A percentile compares a stretch with the other conserved stretches of the same genome.
phyloP scores from a whole-genome alignment of 2,329 filamentous ascomycete species.

The Penicillium rolfsii region DNA sequence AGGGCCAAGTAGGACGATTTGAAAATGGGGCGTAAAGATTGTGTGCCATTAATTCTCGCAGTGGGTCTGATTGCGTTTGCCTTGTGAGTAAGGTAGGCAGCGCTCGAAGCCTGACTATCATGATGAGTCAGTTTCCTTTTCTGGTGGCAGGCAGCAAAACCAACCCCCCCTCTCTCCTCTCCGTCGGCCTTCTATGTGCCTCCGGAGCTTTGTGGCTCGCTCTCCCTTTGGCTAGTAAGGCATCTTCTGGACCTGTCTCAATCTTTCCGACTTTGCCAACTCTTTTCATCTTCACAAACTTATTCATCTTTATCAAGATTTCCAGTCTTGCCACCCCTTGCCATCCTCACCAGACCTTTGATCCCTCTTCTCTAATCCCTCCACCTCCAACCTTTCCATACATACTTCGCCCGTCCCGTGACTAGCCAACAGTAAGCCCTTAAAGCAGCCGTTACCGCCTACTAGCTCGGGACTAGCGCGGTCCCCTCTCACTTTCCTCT shows the following conservation, averaged over 20 bases:
- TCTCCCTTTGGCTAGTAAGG: no score
- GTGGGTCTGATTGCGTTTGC: background rate
- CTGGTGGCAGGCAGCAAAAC: background rate
- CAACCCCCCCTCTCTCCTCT: no score
- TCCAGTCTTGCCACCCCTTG: background rate
- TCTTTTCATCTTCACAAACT: background rate
- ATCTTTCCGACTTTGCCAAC: background rate
- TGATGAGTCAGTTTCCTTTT: background rate
- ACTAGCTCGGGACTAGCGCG: slow-evolving; percentile 30
- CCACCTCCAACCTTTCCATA: background rate
- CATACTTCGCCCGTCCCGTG: background rate
- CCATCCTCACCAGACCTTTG: background rate
- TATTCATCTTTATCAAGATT: no score
- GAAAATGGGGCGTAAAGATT: background rate
- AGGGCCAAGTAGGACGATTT: background rate
- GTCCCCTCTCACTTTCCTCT: slow-evolving; percentile 30
- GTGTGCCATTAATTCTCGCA: background rate
- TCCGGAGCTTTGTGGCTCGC: background rate
- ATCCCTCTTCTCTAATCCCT: background rate
- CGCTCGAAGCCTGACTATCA: background rate
- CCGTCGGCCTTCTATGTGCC: background rate
- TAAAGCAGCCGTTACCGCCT: slow-evolving; percentile 20
- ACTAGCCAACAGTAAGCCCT: slow-evolving; percentile 21
- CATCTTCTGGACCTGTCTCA: background rate
- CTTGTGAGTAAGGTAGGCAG: background rate